Evolutionary conservation across 1,139 yeast genomes (phyloP).

Genomic region (Nakaseomyces delphensis): DNA sequence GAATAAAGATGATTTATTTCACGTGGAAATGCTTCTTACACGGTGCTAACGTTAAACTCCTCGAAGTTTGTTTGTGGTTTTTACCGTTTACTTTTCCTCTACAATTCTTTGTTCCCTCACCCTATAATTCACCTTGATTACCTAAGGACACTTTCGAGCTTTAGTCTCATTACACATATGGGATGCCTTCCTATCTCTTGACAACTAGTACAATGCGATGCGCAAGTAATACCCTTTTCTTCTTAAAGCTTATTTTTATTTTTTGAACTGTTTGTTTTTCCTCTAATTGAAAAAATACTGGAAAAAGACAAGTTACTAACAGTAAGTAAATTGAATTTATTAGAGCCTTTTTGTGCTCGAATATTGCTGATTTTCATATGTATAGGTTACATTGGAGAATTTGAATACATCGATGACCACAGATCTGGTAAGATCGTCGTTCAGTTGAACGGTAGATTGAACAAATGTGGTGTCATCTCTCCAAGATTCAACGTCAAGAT

Average conservation of each 20-base stretch:
- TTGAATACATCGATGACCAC: conserved; percentile 98
- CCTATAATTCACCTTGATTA: too few relatives aligned
- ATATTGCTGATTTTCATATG: background rate
- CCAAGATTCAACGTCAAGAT: conserved; percentile 97
- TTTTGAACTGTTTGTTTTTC: conserved; percentile 6
- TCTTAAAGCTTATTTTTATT: conserved; percentile 5
- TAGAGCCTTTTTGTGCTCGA: background rate
- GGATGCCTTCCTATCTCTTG: background rate
- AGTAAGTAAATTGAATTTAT: background rate
- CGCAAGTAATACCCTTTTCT: background rate
- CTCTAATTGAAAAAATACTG: too few relatives aligned
- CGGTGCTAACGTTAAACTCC: conserved; percentile 37
- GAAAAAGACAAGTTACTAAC: conserved; percentile 5
- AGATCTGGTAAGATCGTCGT: conserved; percentile 97
- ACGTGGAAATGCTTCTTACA: conserved; percentile 69
- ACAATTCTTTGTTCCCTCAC: conserved; percentile 33
- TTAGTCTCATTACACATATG: background rate
- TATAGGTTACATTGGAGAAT: conserved; percentile 91
- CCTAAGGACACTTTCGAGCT: too few relatives aligned
- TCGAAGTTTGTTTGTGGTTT: conserved; percentile 12
- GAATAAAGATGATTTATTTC: conserved; percentile 45
- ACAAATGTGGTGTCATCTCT: conserved; percentile 97
- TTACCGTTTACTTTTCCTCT: conserved; percentile 68
- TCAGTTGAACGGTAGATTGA: conserved; percentile 94
- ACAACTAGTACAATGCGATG: background rate